Percentiles rank a stretch among this genome's conserved stretches.
These are phyloP conservation scores for Didymella sp. DNA, from an alignment of 2,329 filamentous ascomycete genomes.

Conservation along the genomic window DNA sequence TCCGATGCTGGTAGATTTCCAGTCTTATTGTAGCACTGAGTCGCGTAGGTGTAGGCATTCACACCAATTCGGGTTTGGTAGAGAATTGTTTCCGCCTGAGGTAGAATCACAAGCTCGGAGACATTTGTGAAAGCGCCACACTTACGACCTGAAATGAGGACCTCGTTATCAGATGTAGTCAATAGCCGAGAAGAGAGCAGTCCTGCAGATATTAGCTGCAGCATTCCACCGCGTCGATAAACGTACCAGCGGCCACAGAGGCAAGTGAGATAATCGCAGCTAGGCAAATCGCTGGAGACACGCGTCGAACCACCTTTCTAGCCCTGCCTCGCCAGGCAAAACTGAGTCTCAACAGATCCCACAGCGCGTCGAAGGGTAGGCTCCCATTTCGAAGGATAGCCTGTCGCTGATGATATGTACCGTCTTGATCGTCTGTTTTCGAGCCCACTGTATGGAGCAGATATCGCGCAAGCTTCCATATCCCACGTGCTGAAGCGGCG, in stretches of 20 bases:
- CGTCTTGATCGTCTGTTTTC: not conserved
- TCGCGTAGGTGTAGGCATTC: not conserved
- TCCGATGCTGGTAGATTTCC: not conserved
- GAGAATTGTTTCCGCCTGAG: not conserved
- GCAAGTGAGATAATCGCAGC: not conserved
- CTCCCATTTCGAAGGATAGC: not conserved
- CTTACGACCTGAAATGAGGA: not conserved
- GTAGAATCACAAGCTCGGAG: not conserved
- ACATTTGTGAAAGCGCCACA: not conserved
- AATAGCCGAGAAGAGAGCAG: not conserved
- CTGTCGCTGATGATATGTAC: not conserved
- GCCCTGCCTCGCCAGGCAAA: not conserved
- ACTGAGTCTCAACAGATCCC: not conserved
- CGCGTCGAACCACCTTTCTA: not conserved
- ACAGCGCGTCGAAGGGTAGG: not conserved
- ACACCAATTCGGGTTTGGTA: not conserved
- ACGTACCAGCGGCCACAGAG: not conserved
- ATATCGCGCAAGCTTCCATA: not conserved
- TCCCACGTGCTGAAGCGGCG: not conserved
- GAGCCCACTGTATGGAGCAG: not conserved
- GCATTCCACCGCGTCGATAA: not conserved
- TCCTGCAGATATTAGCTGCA: not conserved
- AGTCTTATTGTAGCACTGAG: not conserved
- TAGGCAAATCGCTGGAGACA: not conserved
- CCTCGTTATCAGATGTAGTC: not conserved